Evolutionary conservation across 164 flowering plant species (phyloP).

Genomic region (Tetracentron sinense): DNA sequence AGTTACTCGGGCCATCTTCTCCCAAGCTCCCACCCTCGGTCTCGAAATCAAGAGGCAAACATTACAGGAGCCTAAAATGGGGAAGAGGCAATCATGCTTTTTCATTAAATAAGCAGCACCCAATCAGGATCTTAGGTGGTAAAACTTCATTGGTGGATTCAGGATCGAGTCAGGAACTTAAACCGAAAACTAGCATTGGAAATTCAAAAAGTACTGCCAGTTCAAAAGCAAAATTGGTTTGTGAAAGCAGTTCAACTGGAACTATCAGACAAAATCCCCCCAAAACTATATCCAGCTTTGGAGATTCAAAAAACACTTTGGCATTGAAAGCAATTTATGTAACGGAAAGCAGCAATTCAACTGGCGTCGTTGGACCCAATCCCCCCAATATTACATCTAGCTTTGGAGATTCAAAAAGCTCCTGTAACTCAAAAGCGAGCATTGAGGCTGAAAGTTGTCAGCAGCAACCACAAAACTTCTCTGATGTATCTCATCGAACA

Average conservation of each 20-base stretch:
- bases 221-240: slow-evolving; percentile 14
- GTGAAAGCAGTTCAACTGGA: slow-evolving; percentile 16
- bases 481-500: slow-evolving; percentile 29
- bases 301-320: slow-evolving; percentile 4
- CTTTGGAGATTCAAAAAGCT: slow-evolving; percentile 13
- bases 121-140: slow-evolving; percentile 30
- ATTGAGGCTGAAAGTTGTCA: slow-evolving; percentile 28
- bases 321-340: slow-evolving; percentile 8
- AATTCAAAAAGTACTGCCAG: slow-evolving; percentile 17
- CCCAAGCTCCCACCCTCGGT: slow-evolving; percentile 68
- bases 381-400: slow-evolving; percentile 6
- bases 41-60: slow-evolving; percentile 67
- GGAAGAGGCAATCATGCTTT: slow-evolving; percentile 12
- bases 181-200: slow-evolving; percentile 18
- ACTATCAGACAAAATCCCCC: slow-evolving; percentile 6
- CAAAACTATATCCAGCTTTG: slow-evolving; percentile 4
- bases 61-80: slow-evolving; percentile 42
- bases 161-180: slow-evolving; percentile 14
- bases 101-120: slow-evolving; percentile 27
- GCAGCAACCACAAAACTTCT: slow-evolving; percentile 17
- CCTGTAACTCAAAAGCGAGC: slow-evolving; percentile 5
- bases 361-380: slow-evolving; percentile 13
- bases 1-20: slow-evolving; percentile 28
- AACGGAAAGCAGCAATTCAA: slow-evolving; percentile 26
- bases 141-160: slow-evolving; percentile 16